Base-by-base conservation (phyloP, 306 rosid genomes). In the Malus sylvestris region DNA sequence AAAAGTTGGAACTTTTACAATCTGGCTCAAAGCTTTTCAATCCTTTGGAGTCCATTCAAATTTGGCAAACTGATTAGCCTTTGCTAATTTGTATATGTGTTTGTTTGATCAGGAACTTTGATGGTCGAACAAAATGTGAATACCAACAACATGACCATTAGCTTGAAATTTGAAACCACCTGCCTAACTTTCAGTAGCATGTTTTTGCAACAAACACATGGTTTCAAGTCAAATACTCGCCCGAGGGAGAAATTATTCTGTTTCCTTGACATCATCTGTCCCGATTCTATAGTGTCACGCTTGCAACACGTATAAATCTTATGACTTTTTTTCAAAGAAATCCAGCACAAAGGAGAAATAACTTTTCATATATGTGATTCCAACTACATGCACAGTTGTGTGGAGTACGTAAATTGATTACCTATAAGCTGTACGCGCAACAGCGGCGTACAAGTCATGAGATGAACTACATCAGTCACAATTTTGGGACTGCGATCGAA, bases 351-450 rank as follows among this genome's bases (percentile, higher is more conserved):
- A 60, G 19, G 46, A 62, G 27, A 10, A 4, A 18, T 18, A 45
- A 29, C 60, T 62, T 62, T 73, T 25, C 77, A 61, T 45, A 67
- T 45, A 45, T 74, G n/a, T 29, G 67, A 53, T 62, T 62, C 33
- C n/a, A 61, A 44, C 61, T 32, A 62, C 46, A 62, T 62, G 60
- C 78, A 22, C 49, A 35, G 70, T 35, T 19, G 23, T 12, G 76
- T 55, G 23, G 55, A 57, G 67, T 57, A 3, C 6, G 60, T 42
- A 74, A 25, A 23, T 60, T 27, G 46, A 42, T 12, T 62, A 62
- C 60, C 60, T 19, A 74, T 74, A 74, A 22, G 44, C 19, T 19
- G 66, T 74, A 74, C 9, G 59, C 44, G 30, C 22, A 38, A n/a
- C 59, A 44, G 69, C n/a, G 46, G 22, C 12, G 29, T 32, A 44